Evolutionary conservation across 2,329 filamentous ascomycete species (phyloP).

Genomic region (Aureobasidium vineae): DNA sequence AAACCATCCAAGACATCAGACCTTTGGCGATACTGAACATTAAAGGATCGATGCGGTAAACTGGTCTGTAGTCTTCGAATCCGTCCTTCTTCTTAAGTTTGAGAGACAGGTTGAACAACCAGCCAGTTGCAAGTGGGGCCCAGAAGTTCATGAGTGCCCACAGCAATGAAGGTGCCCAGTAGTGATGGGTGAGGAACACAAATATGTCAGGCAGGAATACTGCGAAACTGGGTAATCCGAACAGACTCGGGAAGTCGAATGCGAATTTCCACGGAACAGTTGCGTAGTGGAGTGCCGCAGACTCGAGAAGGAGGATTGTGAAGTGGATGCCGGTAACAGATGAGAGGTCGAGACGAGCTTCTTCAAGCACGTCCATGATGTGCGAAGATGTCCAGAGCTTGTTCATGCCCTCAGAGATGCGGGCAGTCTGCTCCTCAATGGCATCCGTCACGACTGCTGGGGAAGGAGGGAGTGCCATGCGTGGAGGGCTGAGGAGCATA

Average conservation of each 20-base stretch:
- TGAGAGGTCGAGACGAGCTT: conserved; percentile 67
- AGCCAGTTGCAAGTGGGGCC: conserved; percentile 69
- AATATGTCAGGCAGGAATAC: conserved; percentile 79
- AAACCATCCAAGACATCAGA: conserved; percentile 76
- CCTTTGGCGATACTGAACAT: conserved; percentile 90
- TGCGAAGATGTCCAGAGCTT: conserved; percentile 64
- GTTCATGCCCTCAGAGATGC: conserved; percentile 64
- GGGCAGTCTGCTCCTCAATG: conserved; percentile 68
- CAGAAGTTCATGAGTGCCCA: conserved; percentile 71
- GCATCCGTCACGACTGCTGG: conserved; percentile 73
- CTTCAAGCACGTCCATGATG: conserved; percentile 63
- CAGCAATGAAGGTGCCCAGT: conserved; percentile 75
- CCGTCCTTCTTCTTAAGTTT: conserved; percentile 50
- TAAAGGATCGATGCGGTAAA: conserved; percentile 74
- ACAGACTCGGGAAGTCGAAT: conserved; percentile 65
- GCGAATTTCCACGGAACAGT: conserved; percentile 70
- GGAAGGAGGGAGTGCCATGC: conserved; percentile 66
- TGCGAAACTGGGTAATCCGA: conserved; percentile 53
- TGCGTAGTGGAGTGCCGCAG: conserved; percentile 65
- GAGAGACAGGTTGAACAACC: conserved; percentile 84
- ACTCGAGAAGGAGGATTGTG: conserved; percentile 67
- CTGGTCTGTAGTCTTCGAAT: conserved; percentile 40
- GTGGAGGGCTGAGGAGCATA: conserved; percentile 22
- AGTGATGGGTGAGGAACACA: conserved; percentile 68
- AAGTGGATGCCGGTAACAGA: conserved; percentile 71